Base-by-base conservation (phyloP, 192 early-diverging fungal species). In the Funneliformis geosporum region DNA sequence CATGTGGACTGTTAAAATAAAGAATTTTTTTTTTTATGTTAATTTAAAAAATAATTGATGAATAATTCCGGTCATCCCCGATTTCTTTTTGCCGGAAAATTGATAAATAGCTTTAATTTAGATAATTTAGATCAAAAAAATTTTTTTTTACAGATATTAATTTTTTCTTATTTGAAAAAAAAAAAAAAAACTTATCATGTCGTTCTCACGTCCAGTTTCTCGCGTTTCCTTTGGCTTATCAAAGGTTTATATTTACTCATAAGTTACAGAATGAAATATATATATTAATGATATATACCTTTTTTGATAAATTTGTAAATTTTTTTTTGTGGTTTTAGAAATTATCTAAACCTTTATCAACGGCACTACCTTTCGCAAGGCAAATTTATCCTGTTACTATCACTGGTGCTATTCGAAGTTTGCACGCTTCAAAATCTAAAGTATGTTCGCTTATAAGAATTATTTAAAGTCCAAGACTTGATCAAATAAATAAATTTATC, bases 351-450 rank as follows among this genome's bases (percentile, higher is more conserved):
- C 28, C 64, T 25, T 27, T 33, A 18, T 38, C 33, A 66, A 55
- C 33, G 33, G 7, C 25, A 33, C 5, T 33, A 38, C 27, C 28
- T 25, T 27, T 33, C 16, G 16, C 33, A 66, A 66, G 33, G 33
- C 62, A 65, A 65, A 16, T 65, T 65, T 65, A 14, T 28, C 64
- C 64, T 27, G 6, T 11, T 38, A 33, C 64, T 38, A 33, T 38
- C 16, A 27, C 25, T 66, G 64, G 64, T 66, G 33, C 25, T 33
- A 28, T 33, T 66, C 64, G 64, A 4, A 21, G 18, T 21, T 66
- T 66, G 7, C 25, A 66, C 64, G 64, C 27, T 33, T 66, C 64
- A 33, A 66, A 66, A 66, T 27, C 64, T 33, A 66, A 66, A 66
- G 64, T 66, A 66, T 33, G 64, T 33, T 16, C 33, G 33, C 16